Base-by-base conservation (phyloP, 2,329 filamentous ascomycete genomes). In the Colletotrichum chlorophyti region DNA sequence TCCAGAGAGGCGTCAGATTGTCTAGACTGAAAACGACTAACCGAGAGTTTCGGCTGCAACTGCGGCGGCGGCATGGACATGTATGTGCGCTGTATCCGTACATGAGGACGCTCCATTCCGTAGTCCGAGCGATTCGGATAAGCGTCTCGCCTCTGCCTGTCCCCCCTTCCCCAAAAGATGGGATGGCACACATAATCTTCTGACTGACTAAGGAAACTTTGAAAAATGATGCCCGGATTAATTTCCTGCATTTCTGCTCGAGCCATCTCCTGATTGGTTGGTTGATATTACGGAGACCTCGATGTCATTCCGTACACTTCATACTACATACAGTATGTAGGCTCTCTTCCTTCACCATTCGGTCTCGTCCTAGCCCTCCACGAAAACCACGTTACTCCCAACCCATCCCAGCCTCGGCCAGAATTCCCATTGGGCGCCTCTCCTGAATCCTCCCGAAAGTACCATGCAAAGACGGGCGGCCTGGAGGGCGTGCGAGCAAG, bases 401-500 rank as follows among this genome's bases (percentile, higher is more conserved):
- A 14, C 24, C 15, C 14, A 6, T 19, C 46, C n/a, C 15, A 7
- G 40, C 6, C 24, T 42, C 55, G 50, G 55, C 37, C 50, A 31
- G 42, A 15, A 31, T 38, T 45, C 50, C 55, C 50, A 59, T 59
- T 54, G 50, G 55, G n/a, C 55, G 50, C 50, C 55, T 48, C 50
- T 54, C 37, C n/a, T 15, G 21, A 34, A 58, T 43, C 49, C 53
- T 58, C 40, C 46, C 53, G 53, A 58, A 58, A 52, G 53, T 58
- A 46, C 47, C 29, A 17, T 29, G 47, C 27, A 27, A n/a, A 26
- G 34, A 41, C 48, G 27, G 23, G 34, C 23, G 26, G 14, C 17
- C n/a, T 26, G 12, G 21, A 35, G 29, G 21, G 31, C 31, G 32
- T 42, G 32, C 35, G 41, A 29, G 38, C 24, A 29, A 21, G 17